Evolutionary conservation across 2,329 filamentous ascomycete species (phyloP), one percentile per base, ranked within the genome.

Genomic region (Curvularia verruculosa): DNA sequence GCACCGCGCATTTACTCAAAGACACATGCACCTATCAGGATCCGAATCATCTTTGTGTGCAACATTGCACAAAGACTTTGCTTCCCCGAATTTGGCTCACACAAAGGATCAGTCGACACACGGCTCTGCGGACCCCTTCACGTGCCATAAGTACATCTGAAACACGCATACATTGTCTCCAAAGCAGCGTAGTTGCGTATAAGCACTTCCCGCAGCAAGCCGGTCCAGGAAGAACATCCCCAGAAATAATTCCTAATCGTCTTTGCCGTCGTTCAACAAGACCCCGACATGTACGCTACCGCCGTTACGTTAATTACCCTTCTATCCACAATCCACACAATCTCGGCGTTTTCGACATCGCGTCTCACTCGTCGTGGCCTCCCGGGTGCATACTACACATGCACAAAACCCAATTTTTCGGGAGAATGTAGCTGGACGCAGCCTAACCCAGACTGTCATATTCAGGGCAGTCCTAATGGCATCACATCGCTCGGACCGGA

Each of bases 371-470:
- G 63, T 9, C 72, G 72, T 34, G 72, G 71, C n/a, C 72, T 75
- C 21, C 69, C 73, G 18, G 73, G 73, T 23, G 73, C 71, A 21
- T 69, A 74, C 19, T 75, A 75, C 60, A 68, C 69, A 12, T 75
- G 73, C 60, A 65, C 65, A 6, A 56, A 45, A 10, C 40, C 56
- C 26, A 67, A 74, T 39, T 75, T 75, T 48, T 47, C 56, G 12
- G 70, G 69, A 13, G 37, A 63, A 54, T 75, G 73, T 56, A 64
- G 60, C 47, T 75, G 73, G 73, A 64, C 59, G 1, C 41, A 60
- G 1, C 70, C 70, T 15, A 60, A 58, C 7, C 58, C 58, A 12
- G 49, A 56, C 36, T 75, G 73, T 47, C 63, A 63, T 39, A 70
- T 71, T 13, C 58, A 64, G 23, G 71, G 68, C 37, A 65, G 64